Evolutionary conservation across 225 moss, liverwort and hornwort genomes (phyloP).

Genomic region (Physcomitrellopsis africana): DNA sequence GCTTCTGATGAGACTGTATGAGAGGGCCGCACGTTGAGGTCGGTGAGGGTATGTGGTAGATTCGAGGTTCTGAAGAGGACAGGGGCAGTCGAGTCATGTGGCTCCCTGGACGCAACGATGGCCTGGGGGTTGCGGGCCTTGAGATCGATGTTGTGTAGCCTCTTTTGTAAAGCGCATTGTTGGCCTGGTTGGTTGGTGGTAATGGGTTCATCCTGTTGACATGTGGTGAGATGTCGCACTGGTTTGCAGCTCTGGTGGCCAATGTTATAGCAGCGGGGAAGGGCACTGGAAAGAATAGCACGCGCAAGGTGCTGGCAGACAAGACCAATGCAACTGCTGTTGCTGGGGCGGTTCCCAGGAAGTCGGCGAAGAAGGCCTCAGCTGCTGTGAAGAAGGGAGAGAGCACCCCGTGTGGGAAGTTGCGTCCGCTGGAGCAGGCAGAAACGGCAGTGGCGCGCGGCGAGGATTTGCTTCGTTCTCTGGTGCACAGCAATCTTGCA

Average conservation of each 20-base stretch:
- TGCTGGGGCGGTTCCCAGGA: slow-evolving; percentile 8
- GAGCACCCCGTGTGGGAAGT: neutral
- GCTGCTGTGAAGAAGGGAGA: neutral
- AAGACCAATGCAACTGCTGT: slow-evolving; percentile 43
- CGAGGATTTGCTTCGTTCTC: slow-evolving; percentile 46
- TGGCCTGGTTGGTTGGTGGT: too few relatives aligned
- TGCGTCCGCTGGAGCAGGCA: neutral
- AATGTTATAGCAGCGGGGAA: slow-evolving; percentile 24
- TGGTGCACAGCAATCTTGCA: slow-evolving; percentile 31
- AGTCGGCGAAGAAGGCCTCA: neutral
- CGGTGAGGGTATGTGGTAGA: neutral
- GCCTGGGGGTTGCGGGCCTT: too few relatives aligned
- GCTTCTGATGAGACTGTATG: neutral
- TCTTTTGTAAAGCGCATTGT: too few relatives aligned
- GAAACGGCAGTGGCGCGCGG: slow-evolving; percentile 26
- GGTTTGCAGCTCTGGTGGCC: slow-evolving; percentile 30
- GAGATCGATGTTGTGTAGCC: too few relatives aligned
- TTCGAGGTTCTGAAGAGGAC: too few relatives aligned
- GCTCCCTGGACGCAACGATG: too few relatives aligned
- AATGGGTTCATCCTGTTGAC: neutral
- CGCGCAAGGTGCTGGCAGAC: slow-evolving; percentile 45
- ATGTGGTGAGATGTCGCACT: neutral
- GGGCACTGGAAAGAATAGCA: slow-evolving; percentile 7
- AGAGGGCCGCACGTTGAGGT: neutral
- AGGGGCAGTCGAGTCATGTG: too few relatives aligned